Evolutionary conservation across 148 eudicot genomes (phyloP).

Genomic region (Silene latifolia): DNA sequence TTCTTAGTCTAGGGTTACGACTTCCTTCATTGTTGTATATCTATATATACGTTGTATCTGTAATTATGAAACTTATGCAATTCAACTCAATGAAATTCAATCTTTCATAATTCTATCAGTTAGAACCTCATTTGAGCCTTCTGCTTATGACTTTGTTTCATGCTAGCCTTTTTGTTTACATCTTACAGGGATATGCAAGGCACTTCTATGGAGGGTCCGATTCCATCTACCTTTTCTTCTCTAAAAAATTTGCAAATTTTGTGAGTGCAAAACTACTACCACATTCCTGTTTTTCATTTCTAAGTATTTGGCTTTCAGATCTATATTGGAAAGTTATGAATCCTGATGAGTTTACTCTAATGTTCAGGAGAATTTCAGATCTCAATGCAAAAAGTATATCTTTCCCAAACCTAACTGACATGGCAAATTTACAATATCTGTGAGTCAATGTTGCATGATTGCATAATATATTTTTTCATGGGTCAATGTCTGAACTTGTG

Average conservation of each 20-base stretch:
- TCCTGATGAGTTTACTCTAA: constrained; percentile 8
- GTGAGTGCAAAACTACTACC: constrained; percentile 36
- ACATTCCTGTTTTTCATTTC: background rate
- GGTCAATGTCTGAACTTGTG: constrained; percentile 12
- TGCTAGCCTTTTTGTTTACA: background rate
- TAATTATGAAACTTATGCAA: too few relatives aligned
- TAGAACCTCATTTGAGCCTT: constrained; percentile 5
- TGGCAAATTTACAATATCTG: constrained; percentile 39
- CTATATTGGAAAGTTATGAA: background rate
- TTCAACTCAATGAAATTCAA: too few relatives aligned
- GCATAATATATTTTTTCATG: background rate
- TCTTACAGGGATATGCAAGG: constrained; percentile 69
- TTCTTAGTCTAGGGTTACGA: too few relatives aligned
- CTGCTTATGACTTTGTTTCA: background rate
- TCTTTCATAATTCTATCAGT: too few relatives aligned
- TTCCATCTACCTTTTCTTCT: constrained; percentile 52
- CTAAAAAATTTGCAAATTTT: constrained; percentile 41
- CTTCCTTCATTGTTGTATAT: too few relatives aligned
- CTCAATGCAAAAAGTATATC: constrained; percentile 36
- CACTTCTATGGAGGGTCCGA: constrained; percentile 71
- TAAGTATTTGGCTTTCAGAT: background rate
- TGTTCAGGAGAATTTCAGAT: constrained; percentile 76
- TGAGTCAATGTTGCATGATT: constrained; percentile 35
- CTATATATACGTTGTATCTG: too few relatives aligned
- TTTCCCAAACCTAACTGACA: constrained; percentile 48